phyloP scores from a whole-genome alignment of 345 rosid genomes.

The Ceriops decandra region DNA sequence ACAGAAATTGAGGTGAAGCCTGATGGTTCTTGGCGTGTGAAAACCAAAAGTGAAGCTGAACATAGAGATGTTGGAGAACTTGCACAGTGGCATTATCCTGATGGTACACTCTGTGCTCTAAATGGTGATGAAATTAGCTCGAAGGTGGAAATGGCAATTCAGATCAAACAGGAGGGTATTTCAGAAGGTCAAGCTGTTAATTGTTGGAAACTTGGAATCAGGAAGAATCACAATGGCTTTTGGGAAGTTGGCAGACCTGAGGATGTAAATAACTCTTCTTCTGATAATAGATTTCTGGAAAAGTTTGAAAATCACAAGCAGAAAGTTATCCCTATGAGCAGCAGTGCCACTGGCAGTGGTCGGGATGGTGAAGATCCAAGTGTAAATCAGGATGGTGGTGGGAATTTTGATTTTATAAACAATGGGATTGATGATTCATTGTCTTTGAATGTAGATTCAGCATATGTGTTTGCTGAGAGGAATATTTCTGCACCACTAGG shows the following conservation, averaged over 20 bases:
- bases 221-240: slow-evolving; percentile 72
- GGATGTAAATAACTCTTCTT: slow-evolving; percentile 48
- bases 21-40: slow-evolving; percentile 97
- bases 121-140: slow-evolving; percentile 38
- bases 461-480: slow-evolving; percentile 47
- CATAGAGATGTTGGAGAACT: slow-evolving; percentile 79
- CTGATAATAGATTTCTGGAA: slow-evolving; percentile 58
- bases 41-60: slow-evolving; percentile 68
- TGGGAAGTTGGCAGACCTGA: slow-evolving; percentile 96
- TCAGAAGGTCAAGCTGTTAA: slow-evolving; percentile 54
- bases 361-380: slow-evolving; percentile 91
- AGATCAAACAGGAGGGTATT: slow-evolving; percentile 67
- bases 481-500: slow-evolving; percentile 46
- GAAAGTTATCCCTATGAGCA: slow-evolving; percentile 76
- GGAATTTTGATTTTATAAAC: slow-evolving; percentile 53
- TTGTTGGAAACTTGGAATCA: slow-evolving; percentile 84
- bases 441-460: slow-evolving; percentile 55
- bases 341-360: slow-evolving; percentile 89
- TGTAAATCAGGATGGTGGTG: slow-evolving; percentile 84
- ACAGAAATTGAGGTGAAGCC: slow-evolving; percentile 88
- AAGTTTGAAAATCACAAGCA: slow-evolving; percentile 42
- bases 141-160: slow-evolving; percentile 46
- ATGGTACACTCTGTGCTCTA: slow-evolving; percentile 53
- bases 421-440: slow-evolving; percentile 75
- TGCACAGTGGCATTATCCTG: slow-evolving; percentile 74